These are phyloP conservation scores for Diplotaxis tenuifolia DNA, from an alignment of 345 rosid species.

Conservation along the genomic window DNA sequence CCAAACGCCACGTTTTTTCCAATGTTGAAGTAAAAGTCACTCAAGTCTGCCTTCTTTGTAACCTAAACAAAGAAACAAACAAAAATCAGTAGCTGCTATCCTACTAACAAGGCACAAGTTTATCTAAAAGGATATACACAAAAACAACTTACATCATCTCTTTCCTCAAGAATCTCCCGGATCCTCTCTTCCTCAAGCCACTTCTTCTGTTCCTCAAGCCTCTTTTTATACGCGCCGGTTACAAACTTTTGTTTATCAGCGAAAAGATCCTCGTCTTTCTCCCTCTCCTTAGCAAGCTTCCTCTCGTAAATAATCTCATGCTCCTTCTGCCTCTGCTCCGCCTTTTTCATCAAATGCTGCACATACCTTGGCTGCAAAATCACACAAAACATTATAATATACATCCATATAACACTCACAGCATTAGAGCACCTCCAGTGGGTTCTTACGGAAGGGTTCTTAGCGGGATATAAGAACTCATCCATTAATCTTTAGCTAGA, in stretches of 20 bases:
- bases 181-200: constrained; percentile 74
- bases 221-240: constrained; percentile 71
- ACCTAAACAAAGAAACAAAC: constrained; percentile 46
- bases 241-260: constrained; percentile 84
- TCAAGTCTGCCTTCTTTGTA: constrained; percentile 82
- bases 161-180: constrained; percentile 75
- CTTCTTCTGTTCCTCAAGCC: constrained; percentile 80
- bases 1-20: constrained; percentile 85
- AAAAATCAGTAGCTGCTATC: neutral
- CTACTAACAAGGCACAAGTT: neutral
- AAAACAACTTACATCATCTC: constrained; percentile 69
- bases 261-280: constrained; percentile 74
- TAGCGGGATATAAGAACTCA: no score
- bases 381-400: no score
- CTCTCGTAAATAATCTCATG: constrained; percentile 78
- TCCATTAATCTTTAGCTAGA: no score
- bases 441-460: no score
- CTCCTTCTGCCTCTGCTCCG: constrained; percentile 64
- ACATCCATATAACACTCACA: no score
- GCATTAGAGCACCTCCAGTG: no score
- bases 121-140: neutral
- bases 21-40: constrained; percentile 80
- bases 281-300: constrained; percentile 86
- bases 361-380: constrained; percentile 72
- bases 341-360: constrained; percentile 57